Conservation (phyloP, 768 basidiomycete genomes). For the Mycena polygramma region DNA sequence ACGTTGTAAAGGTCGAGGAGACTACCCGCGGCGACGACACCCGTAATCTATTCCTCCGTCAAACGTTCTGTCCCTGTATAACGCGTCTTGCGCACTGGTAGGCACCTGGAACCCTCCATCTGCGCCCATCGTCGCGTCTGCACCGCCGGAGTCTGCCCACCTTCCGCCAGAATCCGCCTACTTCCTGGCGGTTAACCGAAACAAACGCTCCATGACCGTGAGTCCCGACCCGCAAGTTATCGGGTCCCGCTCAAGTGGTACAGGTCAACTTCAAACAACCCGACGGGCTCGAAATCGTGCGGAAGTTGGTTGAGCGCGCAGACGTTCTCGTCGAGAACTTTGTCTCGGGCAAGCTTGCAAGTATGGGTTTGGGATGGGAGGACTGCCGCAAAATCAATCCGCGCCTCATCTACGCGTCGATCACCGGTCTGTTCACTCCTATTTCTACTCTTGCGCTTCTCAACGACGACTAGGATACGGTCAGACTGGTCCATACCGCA, state of each 20-base stretch:
- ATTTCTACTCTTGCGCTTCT: background rate
- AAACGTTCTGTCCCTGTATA: slow-evolving; percentile 3
- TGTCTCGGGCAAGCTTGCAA: slow-evolving; percentile 85
- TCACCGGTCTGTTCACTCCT: slow-evolving; percentile 72
- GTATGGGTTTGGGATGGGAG: slow-evolving; percentile 89
- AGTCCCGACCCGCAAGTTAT: background rate
- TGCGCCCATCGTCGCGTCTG: slow-evolving; percentile 61
- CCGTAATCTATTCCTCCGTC: slow-evolving; percentile 53
- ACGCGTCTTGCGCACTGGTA: slow-evolving; percentile 41
- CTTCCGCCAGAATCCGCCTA: slow-evolving; percentile 94
- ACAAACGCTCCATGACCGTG: slow-evolving; percentile 90
- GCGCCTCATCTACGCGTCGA: slow-evolving; percentile 86
- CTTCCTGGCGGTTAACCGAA: slow-evolving; percentile 89
- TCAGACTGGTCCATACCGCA: slow-evolving; percentile 90
- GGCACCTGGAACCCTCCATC: slow-evolving; percentile 78
- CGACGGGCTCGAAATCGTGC: slow-evolving; percentile 82
- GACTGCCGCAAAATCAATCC: slow-evolving; percentile 85
- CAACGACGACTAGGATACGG: slow-evolving; percentile 69
- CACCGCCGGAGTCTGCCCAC: slow-evolving; percentile 67
- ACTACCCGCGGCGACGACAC: slow-evolving; percentile 90
- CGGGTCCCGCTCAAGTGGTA: background rate
- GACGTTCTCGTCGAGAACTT: slow-evolving; percentile 95
- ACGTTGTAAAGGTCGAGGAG: slow-evolving; percentile 94
- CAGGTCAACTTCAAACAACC: slow-evolving; percentile 78
- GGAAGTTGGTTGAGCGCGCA: slow-evolving; percentile 75